Evolutionary conservation across 768 basidiomycete species (phyloP).

Genomic region (Boletellus sp.): DNA sequence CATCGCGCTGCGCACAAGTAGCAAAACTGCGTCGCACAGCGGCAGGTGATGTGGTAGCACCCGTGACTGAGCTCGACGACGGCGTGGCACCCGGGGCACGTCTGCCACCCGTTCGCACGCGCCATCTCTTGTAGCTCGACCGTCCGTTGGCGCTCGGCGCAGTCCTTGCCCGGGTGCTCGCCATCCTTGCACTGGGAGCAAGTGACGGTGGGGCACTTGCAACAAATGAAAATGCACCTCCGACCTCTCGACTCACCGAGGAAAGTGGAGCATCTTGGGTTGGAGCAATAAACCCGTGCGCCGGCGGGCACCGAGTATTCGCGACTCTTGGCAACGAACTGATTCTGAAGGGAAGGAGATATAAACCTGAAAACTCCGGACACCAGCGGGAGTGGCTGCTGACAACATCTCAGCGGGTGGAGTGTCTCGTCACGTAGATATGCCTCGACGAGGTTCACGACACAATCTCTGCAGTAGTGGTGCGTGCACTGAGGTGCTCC

Average conservation of each 20-base stretch:
- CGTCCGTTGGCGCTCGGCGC: constrained; percentile 41
- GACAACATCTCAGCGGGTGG: constrained; percentile 51
- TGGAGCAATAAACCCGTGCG: constrained; percentile 50
- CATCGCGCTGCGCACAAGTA: constrained; percentile 60
- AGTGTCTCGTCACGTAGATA: constrained; percentile 49
- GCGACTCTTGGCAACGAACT: constrained; percentile 39
- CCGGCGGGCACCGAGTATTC: constrained; percentile 44
- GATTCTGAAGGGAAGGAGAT: constrained; percentile 18
- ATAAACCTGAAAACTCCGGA: constrained; percentile 30
- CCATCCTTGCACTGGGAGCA: constrained; percentile 50
- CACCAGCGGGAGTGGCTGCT: constrained; percentile 31
- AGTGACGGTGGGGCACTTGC: constrained; percentile 35
- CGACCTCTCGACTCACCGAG: constrained; percentile 37
- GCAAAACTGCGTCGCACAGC: constrained; percentile 50
- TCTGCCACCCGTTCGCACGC: constrained; percentile 49
- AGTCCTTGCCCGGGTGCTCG: constrained; percentile 39
- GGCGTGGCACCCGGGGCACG: constrained; percentile 54
- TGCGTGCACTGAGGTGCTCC: constrained; percentile 41
- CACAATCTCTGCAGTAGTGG: constrained; percentile 44
- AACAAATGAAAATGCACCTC: constrained; percentile 33
- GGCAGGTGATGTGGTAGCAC: constrained; percentile 66
- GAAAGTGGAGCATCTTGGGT: constrained; percentile 49
- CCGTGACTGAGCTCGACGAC: constrained; percentile 56
- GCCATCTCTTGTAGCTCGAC: constrained; percentile 46
- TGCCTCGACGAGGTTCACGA: constrained; percentile 38